Percentiles rank a stretch among this genome's conserved stretches.
These are phyloP conservation scores for Hyaloscypha hepaticicola DNA, from an alignment of 495 filamentous ascomycete species.

Conservation along the genomic window DNA sequence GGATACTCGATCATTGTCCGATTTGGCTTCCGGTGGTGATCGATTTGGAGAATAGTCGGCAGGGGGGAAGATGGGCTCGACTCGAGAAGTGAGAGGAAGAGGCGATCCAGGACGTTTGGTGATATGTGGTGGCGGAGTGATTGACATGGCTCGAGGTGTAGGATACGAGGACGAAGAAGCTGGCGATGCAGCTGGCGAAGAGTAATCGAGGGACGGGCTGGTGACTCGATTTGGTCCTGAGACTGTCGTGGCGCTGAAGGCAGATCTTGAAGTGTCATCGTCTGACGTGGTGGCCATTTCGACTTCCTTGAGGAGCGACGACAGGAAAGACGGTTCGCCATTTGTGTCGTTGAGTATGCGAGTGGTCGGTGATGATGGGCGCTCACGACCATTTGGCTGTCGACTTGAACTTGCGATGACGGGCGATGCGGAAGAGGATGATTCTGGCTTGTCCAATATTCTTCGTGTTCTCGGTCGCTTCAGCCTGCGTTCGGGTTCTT, in stretches of 20 bases:
- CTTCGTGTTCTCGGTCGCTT: conserved; percentile 79
- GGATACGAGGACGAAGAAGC: conserved; percentile 62
- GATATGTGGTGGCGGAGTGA: conserved; percentile 69
- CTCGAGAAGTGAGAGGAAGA: conserved; percentile 62
- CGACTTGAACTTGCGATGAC: conserved; percentile 37
- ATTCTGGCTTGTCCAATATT: conserved; percentile 50
- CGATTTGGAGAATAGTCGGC: conserved; percentile 60
- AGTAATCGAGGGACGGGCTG: conserved; percentile 50
- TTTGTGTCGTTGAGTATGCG: conserved; percentile 36
- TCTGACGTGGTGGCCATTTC: conserved; percentile 62
- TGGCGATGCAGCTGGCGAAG: conserved; percentile 69
- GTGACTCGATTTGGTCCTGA: conserved; percentile 37
- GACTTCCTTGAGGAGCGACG: conserved; percentile 82
- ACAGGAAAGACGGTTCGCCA: conserved; percentile 67
- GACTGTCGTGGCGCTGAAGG: conserved; percentile 31
- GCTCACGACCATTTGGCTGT: conserved; percentile 23
- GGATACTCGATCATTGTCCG: conserved; percentile 1
- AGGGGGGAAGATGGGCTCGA: conserved; percentile 60
- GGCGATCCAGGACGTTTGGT: conserved; percentile 65
- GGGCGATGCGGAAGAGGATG: conserved; percentile 42
- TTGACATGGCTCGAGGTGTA: conserved; percentile 67
- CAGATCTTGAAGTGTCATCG: conserved; percentile 50
- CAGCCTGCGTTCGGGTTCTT: conserved; percentile 69
- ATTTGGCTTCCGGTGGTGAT: conserved; percentile 48
- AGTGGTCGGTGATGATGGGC: conserved; percentile 33